Conservation (phyloP, 331 rosid species). For the Malus hybrid region DNA sequence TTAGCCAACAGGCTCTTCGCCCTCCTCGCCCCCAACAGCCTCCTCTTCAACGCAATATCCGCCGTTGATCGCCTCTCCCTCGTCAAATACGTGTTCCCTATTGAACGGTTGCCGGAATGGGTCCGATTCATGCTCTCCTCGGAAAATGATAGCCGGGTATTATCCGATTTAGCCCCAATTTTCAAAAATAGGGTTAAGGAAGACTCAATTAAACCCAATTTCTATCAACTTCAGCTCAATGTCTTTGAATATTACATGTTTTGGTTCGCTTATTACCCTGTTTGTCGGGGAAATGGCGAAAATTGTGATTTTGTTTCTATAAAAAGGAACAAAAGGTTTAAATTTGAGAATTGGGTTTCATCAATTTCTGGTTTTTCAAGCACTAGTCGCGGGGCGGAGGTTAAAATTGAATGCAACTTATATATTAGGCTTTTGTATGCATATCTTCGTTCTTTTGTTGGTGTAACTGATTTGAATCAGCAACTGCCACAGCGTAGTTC, state of each 20-base stretch:
- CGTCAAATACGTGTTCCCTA: conserved; percentile 74
- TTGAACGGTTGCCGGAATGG: conserved; percentile 81
- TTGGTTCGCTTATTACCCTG: conserved; percentile 80
- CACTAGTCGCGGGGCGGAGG: conserved; percentile 31
- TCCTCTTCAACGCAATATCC: conserved; percentile 45
- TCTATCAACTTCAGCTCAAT: conserved; percentile 60
- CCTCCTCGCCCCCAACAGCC: conserved; percentile 57
- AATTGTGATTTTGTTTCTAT: conserved; percentile 17
- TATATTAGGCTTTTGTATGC: conserved; percentile 58
- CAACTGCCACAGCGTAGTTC: conserved; percentile 69
- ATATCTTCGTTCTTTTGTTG: conserved; percentile 64
- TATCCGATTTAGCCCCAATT: conserved; percentile 59
- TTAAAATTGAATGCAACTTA: conserved; percentile 28
- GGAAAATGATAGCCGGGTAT: conserved; percentile 14
- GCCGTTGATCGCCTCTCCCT: conserved; percentile 66
- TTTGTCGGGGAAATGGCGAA: conserved; percentile 48
- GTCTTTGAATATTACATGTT: conserved; percentile 75
- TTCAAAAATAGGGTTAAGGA: conserved; percentile 41
- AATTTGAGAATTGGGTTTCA: conserved; percentile 64
- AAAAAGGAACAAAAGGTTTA: conserved; percentile 37
- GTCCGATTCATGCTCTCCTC: conserved; percentile 39
- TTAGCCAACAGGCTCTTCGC: conserved; percentile 43
- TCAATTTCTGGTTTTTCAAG: conserved; percentile 51
- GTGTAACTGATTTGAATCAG: conserved; percentile 37
- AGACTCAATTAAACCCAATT: conserved; percentile 27